Base-by-base conservation (phyloP, 768 basidiomycete species). In the Kwoniella pini region DNA sequence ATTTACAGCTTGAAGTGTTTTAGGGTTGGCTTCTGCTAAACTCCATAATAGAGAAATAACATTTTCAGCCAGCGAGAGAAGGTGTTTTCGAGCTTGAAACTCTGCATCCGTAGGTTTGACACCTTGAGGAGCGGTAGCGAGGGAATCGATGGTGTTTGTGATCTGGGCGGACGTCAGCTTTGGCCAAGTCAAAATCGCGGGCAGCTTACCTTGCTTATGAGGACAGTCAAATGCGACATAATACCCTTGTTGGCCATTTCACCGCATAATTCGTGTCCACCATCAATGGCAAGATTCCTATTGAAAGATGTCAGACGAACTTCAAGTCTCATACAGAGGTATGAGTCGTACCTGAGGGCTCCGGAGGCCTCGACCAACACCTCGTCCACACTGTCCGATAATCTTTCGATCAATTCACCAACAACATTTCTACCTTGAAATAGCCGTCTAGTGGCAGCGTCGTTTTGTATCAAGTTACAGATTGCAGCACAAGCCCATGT, bases 221-320 rank as follows among this genome's bases (percentile, higher is more conserved):
- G 54, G 19, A 72, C 67, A 15, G 57, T 61, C 26, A 76, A 38
- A 54, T 73, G 89, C 5, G 86, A 83, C 50, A 96, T 81, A 44
- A 96, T 87, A 67, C 90, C 90, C 81, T 96, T 96, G 78, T 97
- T 96, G 80, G 88, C 94, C 90, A 97, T 94, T 78, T 96, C 91
- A 1, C 89, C 91, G 70, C 93, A 94, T 46, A 96, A 89, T 65
- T 96, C 92, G 74, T 90, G 89, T 52, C 94, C 94, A 15, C 93
- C 94, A 73, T 97, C 94, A 71, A 97, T 87, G 71, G 91, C 92
- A 13, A 97, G 79, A 80, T 96, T 97, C 63, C 93, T 96, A 51
- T 13, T 9, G 17, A 30, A 52, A 44, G 15, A 24, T 6, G 21
- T 31, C 54, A 39, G 60, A 33, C 46, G 21, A 17, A 40, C 31